A percentile compares a stretch with the other conserved stretches of the same genome.
Conservation (phyloP, 768 basidiomycete genomes). For the Trametes coccinea region DNA sequence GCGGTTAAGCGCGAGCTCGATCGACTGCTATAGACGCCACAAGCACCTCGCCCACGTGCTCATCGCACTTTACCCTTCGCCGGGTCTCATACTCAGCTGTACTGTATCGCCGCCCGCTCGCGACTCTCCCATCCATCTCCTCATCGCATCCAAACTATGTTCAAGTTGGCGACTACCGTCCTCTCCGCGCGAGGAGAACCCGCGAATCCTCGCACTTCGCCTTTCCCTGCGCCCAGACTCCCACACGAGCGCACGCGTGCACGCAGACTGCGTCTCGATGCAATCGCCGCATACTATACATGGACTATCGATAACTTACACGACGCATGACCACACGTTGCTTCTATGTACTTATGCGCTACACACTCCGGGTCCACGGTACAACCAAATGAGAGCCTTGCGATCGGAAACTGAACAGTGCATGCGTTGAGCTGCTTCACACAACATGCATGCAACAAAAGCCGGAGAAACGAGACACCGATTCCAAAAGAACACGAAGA, state of each 20-base stretch:
- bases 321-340: slow-evolving; percentile 3
- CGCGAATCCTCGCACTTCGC: neutral
- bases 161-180: no score
- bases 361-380: neutral
- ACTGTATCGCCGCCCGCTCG: slow-evolving; percentile 8
- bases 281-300: slow-evolving; percentile 2
- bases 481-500: neutral
- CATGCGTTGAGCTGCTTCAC: neutral
- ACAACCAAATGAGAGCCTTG: slow-evolving; percentile 9
- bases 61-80: neutral
- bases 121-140: no score
- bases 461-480: slow-evolving; percentile 10
- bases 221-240: neutral
- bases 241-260: neutral
- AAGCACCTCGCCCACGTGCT: slow-evolving; percentile 19
- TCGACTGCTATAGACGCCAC: slow-evolving; percentile 14
- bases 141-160: no score
- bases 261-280: neutral
- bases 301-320: slow-evolving; percentile 11
- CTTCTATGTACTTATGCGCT: slow-evolving; percentile 1
- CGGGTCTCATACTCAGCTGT: slow-evolving; percentile 5
- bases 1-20: slow-evolving; percentile 2
- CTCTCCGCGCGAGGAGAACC: neutral
- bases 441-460: neutral
- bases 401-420: slow-evolving; percentile 4